These are phyloP conservation scores for Boletus sensibilis DNA, from an alignment of 768 basidiomycete species.

Conservation along the genomic window DNA sequence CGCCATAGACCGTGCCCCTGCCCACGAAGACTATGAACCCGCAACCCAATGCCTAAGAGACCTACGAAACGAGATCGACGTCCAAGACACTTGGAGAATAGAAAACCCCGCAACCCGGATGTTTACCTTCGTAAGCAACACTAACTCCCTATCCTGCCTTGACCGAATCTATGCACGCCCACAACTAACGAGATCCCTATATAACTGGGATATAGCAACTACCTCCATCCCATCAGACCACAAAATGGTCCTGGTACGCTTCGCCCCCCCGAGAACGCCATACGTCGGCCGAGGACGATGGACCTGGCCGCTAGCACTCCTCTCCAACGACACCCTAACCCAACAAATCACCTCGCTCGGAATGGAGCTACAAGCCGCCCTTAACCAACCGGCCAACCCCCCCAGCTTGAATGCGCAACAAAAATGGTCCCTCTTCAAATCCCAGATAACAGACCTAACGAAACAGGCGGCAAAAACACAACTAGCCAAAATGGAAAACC, in stretches of 20 bases:
- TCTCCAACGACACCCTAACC: not conserved
- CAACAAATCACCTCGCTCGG: not conserved
- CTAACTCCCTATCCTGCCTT: not conserved
- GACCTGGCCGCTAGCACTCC: not conserved
- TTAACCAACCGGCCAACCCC: not conserved
- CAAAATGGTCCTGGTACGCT: not conserved
- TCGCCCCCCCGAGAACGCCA: not conserved
- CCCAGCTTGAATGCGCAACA: not conserved
- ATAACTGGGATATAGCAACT: not conserved
- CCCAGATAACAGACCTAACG: fast-evolving
- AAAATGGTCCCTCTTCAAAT: not conserved
- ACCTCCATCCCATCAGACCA: slow-evolving; percentile 3
- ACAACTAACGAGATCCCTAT: not conserved
- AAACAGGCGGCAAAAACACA: not conserved
- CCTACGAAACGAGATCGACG: not conserved
- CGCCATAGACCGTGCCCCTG: slow-evolving; percentile 36
- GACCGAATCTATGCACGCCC: not conserved
- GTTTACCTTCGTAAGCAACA: not conserved
- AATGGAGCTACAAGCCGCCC: not conserved
- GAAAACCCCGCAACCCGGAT: not conserved
- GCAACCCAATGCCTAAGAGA: slow-evolving; percentile 9
- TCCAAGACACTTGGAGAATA: not conserved
- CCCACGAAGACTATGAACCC: slow-evolving; percentile 11
- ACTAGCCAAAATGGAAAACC: not conserved
- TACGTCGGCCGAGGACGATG: not conserved